Conservation (phyloP, 768 basidiomycete genomes). For the Suillus plorans region DNA sequence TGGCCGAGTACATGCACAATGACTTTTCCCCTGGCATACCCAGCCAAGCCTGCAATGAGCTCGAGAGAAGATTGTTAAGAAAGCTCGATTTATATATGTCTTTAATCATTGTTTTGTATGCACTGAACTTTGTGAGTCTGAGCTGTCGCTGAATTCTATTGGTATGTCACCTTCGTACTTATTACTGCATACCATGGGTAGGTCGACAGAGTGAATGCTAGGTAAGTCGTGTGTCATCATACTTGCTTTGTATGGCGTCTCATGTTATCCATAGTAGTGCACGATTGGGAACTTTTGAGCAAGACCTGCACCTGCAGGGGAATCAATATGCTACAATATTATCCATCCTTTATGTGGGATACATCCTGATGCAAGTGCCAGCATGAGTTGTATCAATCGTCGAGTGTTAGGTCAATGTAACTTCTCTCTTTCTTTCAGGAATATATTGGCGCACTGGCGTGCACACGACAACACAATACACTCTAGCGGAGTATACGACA, state of each 20-base stretch:
- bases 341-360: slow-evolving; percentile 26
- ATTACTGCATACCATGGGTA: not conserved
- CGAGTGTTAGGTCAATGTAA: not conserved
- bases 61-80: slow-evolving; percentile 6
- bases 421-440: slow-evolving; percentile 10
- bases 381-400: slow-evolving; percentile 4
- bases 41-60: not conserved
- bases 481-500: no score
- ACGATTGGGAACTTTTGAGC: slow-evolving; percentile 22
- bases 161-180: not conserved
- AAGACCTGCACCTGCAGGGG: slow-evolving; percentile 23
- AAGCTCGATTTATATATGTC: slow-evolving; percentile 11
- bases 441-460: no score
- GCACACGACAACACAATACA: no score
- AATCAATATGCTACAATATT: slow-evolving; percentile 23
- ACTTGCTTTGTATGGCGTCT: not conserved
- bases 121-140: slow-evolving; percentile 11
- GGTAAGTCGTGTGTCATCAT: not conserved
- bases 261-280: slow-evolving; percentile 11
- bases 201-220: slow-evolving; percentile 11
- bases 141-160: not conserved
- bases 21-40: not conserved
- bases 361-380: slow-evolving; percentile 27
- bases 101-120: slow-evolving; percentile 9
- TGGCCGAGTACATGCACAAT: not conserved